These are phyloP conservation scores for Prunus campanulata DNA, from an alignment of 306 rosid species.

Conservation along the genomic window DNA sequence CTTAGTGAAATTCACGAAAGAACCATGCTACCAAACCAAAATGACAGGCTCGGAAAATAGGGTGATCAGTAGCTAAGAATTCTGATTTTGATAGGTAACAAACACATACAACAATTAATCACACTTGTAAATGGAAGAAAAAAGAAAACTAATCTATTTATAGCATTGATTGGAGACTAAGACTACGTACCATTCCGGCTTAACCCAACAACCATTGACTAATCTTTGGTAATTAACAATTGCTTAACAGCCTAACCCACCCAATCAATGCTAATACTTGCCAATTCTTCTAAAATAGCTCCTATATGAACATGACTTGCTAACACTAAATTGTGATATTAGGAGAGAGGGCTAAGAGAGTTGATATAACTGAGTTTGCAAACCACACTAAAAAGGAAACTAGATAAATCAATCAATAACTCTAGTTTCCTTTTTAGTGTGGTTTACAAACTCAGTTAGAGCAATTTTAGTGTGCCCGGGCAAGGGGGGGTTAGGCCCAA, in stretches of 20 bases:
- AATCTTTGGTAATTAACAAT: background rate
- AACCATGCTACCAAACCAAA: too few species aligned
- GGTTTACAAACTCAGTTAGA: conserved; percentile 1
- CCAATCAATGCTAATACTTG: background rate
- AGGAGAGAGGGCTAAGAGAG: too few species aligned
- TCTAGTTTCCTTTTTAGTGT: background rate
- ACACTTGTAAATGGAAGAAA: background rate
- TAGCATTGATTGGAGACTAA: background rate
- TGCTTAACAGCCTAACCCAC: background rate
- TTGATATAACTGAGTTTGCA: too few species aligned
- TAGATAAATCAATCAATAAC: too few species aligned
- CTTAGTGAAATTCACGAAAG: too few species aligned
- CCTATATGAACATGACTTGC: background rate
- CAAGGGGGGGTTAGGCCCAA: too few species aligned
- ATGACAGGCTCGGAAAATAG: too few species aligned
- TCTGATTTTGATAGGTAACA: background rate
- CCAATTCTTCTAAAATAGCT: too few species aligned
- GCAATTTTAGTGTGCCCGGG: too few species aligned
- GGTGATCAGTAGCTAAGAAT: background rate
- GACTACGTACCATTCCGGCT: background rate
- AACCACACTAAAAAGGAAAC: background rate
- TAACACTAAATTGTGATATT: background rate
- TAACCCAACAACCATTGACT: background rate
- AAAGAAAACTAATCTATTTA: background rate
- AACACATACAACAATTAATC: background rate